phyloP scores from a whole-genome alignment of 192 early-diverging fungal genomes.

The Phlyctochytrium planicorne region DNA sequence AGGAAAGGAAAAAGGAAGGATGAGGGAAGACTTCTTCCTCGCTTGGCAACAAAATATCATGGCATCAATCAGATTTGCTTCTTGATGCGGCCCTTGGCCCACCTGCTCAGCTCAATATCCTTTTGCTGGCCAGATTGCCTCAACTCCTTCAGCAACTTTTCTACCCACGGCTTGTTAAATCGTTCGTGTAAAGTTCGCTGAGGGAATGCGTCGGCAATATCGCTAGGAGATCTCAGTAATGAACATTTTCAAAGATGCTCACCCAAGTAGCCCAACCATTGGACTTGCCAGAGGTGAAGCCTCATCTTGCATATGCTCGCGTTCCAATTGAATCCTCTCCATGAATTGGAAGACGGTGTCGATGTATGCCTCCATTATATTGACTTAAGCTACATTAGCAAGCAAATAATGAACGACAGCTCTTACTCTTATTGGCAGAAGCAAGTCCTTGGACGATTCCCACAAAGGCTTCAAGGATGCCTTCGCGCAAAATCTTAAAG shows the following conservation, averaged over 20 bases:
- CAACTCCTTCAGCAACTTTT: constrained; percentile 72
- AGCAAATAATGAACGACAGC: background rate
- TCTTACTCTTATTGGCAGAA: constrained; percentile 64
- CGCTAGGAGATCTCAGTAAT: constrained; percentile 53
- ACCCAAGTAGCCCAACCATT: constrained; percentile 89
- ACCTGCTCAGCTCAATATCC: constrained; percentile 64
- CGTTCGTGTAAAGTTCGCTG: constrained; percentile 66
- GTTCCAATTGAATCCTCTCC: constrained; percentile 60
- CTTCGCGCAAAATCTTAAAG: constrained; percentile 78
- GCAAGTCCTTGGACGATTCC: constrained; percentile 95
- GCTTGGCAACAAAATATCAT: background rate
- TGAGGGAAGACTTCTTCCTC: background rate
- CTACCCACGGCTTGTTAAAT: constrained; percentile 76
- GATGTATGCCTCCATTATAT: constrained; percentile 45
- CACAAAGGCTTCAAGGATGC: constrained; percentile 92
- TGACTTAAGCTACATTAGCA: constrained; percentile 16
- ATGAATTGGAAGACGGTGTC: constrained; percentile 81
- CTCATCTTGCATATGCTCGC: constrained; percentile 37
- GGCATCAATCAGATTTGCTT: constrained; percentile 24
- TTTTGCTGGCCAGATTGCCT: constrained; percentile 56
- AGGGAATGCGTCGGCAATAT: constrained; percentile 88
- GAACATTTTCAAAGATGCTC: constrained; percentile 2
- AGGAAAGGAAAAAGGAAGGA: background rate
- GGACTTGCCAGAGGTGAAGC: constrained; percentile 58
- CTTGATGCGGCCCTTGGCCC: constrained; percentile 44